Conservation (phyloP, 1,139 yeast species). For the Kluyveromyces marxianus region DNA sequence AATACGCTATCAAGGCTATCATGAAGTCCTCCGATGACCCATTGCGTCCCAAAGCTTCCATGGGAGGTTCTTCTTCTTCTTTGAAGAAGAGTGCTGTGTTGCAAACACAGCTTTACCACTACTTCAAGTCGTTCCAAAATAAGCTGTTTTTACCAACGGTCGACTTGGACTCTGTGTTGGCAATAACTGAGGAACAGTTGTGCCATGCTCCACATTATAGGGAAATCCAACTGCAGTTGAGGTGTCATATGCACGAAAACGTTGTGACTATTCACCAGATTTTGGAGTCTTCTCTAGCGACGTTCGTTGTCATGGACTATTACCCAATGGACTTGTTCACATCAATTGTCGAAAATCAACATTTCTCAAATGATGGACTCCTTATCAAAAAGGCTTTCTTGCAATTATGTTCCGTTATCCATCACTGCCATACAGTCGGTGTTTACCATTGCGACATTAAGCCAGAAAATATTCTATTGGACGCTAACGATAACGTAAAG, state of each 20-base stretch:
- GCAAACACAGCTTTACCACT: constrained; percentile 24
- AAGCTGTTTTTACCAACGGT: constrained; percentile 25
- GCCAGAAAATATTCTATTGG: constrained; percentile 77
- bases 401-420: constrained; percentile 67
- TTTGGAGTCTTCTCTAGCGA: constrained; percentile 45
- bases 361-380: constrained; percentile 22
- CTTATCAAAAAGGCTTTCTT: constrained; percentile 65
- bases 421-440: constrained; percentile 57
- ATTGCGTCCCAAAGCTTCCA: neutral
- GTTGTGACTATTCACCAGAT: constrained; percentile 70
- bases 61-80: neutral
- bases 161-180: constrained; percentile 24
- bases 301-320: constrained; percentile 76
- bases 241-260: constrained; percentile 72
- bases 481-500: constrained; percentile 50
- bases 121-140: constrained; percentile 21
- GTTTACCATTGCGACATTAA: constrained; percentile 86
- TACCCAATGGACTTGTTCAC: constrained; percentile 73
- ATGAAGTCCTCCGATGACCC: constrained; percentile 37
- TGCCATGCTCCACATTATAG: constrained; percentile 31
- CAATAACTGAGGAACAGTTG: constrained; percentile 20
- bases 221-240: constrained; percentile 67
- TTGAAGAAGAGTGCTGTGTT: constrained; percentile 23
- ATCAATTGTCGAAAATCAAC: constrained; percentile 63
- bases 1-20: constrained; percentile 69